Conservation (phyloP, 306 rosid species). For the Acacia crassicarpa region DNA sequence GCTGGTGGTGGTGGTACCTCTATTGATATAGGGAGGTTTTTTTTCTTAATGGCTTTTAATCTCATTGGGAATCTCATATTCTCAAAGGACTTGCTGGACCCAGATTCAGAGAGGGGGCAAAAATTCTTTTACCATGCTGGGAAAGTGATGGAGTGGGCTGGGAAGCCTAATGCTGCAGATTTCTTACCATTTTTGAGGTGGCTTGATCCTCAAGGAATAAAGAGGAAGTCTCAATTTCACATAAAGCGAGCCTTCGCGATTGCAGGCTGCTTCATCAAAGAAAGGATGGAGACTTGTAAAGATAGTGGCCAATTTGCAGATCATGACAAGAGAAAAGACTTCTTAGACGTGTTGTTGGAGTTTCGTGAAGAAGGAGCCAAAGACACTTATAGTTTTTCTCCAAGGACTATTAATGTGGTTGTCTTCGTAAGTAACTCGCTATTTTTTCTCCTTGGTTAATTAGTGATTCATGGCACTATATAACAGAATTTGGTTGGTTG, state of each 20-base stretch:
- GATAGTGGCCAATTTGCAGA: not conserved
- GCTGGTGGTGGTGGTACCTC: not conserved
- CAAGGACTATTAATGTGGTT: slow-evolving; percentile 61
- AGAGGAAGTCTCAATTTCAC: slow-evolving; percentile 70
- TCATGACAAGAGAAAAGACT: slow-evolving; percentile 48
- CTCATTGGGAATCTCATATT: slow-evolving; percentile 82
- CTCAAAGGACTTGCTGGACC: slow-evolving; percentile 71
- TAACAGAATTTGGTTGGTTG: not conserved
- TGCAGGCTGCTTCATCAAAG: slow-evolving; percentile 62
- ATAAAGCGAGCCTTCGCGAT: slow-evolving; percentile 71
- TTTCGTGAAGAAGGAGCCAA: slow-evolving; percentile 49
- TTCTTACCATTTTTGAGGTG: slow-evolving; percentile 57
- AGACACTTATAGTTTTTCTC: slow-evolving; percentile 39
- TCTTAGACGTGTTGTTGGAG: slow-evolving; percentile 66
- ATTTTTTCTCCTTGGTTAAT: not conserved
- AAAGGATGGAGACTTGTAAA: slow-evolving; percentile 44
- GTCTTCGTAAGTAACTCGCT: slow-evolving; percentile 18
- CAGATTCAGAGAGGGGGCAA: slow-evolving; percentile 61
- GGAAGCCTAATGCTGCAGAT: slow-evolving; percentile 82
- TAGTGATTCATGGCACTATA: not conserved
- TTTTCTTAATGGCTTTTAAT: slow-evolving; percentile 79
- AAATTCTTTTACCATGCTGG: slow-evolving; percentile 61
- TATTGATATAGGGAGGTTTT: slow-evolving; percentile 58
- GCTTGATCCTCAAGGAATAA: slow-evolving; percentile 76
- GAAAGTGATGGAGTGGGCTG: slow-evolving; percentile 78